phyloP scores from a whole-genome alignment of 805 yeast species.

The Sugiyamaella valdiviana region DNA sequence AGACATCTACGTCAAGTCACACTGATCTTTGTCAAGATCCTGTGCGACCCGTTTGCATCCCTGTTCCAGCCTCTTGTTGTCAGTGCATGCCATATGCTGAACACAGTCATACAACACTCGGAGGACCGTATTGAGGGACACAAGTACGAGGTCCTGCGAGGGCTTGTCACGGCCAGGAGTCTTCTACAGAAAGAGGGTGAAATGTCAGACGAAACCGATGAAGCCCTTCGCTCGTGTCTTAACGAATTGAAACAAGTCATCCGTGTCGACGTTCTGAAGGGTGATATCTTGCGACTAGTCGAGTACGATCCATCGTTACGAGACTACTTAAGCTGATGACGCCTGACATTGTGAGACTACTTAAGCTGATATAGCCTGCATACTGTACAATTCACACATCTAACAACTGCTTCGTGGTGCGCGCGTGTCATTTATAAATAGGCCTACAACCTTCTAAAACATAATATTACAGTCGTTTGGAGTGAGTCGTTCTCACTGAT shows the following conservation, averaged over 20 bases:
- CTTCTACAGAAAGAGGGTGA: slow-evolving; percentile 9
- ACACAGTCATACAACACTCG: slow-evolving; percentile 13
- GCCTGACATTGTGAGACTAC: no score
- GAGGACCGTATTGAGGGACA: slow-evolving; percentile 27
- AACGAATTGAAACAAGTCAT: no score
- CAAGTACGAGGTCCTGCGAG: slow-evolving; percentile 25
- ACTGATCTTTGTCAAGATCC: slow-evolving; percentile 19
- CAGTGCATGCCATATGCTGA: slow-evolving; percentile 15
- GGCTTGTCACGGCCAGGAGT: slow-evolving; percentile 20
- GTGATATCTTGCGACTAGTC: background rate
- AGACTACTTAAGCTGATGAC: no score
- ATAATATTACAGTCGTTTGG: slow-evolving; percentile 2
- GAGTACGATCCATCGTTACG: background rate
- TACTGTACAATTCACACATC: background rate
- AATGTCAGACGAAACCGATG: no score
- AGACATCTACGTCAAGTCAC: slow-evolving; percentile 24
- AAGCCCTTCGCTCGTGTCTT: no score
- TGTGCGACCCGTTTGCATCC: slow-evolving; percentile 29
- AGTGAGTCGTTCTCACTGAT: background rate
- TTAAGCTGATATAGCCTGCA: background rate
- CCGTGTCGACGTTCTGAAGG: background rate
- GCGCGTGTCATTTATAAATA: no score
- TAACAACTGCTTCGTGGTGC: background rate
- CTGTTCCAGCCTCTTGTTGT: slow-evolving; percentile 17
- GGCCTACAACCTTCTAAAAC: slow-evolving; percentile 1